phyloP scores from a whole-genome alignment of 495 filamentous ascomycete genomes.

The Penicillium longicatenatum region DNA sequence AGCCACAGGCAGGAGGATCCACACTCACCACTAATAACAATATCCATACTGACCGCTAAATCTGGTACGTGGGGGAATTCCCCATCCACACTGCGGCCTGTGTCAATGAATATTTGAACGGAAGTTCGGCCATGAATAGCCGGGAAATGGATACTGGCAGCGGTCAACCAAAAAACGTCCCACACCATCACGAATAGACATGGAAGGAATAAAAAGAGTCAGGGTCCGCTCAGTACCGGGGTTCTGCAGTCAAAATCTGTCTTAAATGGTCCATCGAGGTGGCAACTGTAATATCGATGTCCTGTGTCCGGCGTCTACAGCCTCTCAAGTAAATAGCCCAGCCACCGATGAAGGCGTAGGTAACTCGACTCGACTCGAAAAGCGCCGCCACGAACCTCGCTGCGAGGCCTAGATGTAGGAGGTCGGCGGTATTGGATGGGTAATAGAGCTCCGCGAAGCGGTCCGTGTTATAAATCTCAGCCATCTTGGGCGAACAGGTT shows the following conservation, averaged over 20 bases:
- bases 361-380: conserved; percentile 24
- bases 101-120: conserved; percentile 27
- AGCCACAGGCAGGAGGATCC: not conserved
- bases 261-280: conserved; percentile 24
- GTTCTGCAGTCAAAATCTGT: conserved; percentile 22
- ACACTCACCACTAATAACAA: conserved; percentile 26
- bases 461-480: conserved; percentile 29
- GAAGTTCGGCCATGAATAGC: conserved; percentile 23
- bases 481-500: conserved; percentile 17
- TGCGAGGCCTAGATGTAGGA: conserved; percentile 25
- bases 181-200: not conserved
- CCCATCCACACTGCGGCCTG: conserved; percentile 20
- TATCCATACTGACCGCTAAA: conserved; percentile 28
- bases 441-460: conserved; percentile 29
- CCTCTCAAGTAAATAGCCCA: conserved; percentile 27
- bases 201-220: not conserved
- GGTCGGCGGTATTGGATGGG: conserved; percentile 26
- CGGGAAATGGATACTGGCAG: conserved; percentile 23
- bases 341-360: conserved; percentile 27
- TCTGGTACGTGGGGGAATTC: conserved; percentile 26
- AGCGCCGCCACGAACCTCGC: conserved; percentile 24
- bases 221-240: conserved; percentile 17
- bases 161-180: conserved; percentile 10
- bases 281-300: conserved; percentile 26
- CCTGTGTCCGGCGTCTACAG: conserved; percentile 21